A percentile compares a stretch with the other conserved stretches of the same genome.
These are phyloP conservation scores for Fusarium xylarioides DNA, from an alignment of 2,329 filamentous ascomycete species.

Conservation along the genomic window DNA sequence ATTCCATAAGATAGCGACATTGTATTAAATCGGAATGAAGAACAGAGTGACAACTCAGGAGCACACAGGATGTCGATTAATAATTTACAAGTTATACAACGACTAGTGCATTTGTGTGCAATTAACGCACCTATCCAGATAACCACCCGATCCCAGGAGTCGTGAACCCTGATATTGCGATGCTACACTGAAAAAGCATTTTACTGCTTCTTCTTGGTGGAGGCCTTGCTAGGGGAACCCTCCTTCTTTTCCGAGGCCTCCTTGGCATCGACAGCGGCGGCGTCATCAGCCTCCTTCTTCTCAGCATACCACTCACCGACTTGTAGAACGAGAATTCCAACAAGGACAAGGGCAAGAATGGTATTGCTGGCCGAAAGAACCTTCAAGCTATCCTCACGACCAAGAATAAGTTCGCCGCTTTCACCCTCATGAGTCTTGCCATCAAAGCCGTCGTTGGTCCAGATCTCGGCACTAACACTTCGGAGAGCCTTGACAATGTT, in stretches of 20 bases:
- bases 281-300: conserved; percentile 87
- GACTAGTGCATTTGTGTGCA: conserved; percentile 1
- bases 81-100: conserved; percentile 15
- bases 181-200: neutral
- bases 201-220: conserved; percentile 52
- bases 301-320: conserved; percentile 99
- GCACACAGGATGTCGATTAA: neutral
- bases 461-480: conserved; percentile 79
- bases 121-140: neutral
- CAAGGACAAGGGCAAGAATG: conserved; percentile 89
- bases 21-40: neutral
- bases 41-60: neutral
- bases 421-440: conserved; percentile 51
- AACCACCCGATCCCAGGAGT: neutral
- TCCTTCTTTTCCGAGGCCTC: conserved; percentile 51
- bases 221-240: conserved; percentile 41
- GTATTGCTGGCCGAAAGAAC: conserved; percentile 95
- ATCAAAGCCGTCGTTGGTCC: conserved; percentile 54
- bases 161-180: neutral
- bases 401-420: conserved; percentile 72
- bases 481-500: conserved; percentile 97
- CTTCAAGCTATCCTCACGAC: conserved; percentile 87
- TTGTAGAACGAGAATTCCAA: conserved; percentile 92
- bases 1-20: neutral
- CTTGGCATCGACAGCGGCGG: conserved; percentile 65